Conservation (phyloP, 768 basidiomycete species). For the Serendipita vermifera region DNA sequence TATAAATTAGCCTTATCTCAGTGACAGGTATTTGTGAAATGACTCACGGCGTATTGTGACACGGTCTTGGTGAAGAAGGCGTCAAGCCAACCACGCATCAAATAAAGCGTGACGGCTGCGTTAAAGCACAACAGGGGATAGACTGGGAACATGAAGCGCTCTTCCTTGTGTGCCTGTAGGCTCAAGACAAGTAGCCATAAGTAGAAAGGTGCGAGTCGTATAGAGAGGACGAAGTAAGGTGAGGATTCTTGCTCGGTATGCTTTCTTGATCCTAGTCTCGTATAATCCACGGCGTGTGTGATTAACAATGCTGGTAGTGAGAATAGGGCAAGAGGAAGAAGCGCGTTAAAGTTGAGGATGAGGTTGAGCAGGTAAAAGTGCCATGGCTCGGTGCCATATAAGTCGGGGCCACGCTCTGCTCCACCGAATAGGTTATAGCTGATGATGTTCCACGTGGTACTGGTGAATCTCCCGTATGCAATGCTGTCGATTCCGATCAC, state of each 20-base stretch:
- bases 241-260: conserved; percentile 31
- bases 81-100: conserved; percentile 82
- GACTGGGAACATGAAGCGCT: conserved; percentile 94
- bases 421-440: conserved; percentile 85
- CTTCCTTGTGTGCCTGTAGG: conserved; percentile 87
- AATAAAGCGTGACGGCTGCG: conserved; percentile 76
- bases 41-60: conserved; percentile 64
- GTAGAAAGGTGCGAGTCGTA: conserved; percentile 81
- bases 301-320: conserved; percentile 67
- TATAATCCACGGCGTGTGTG: conserved; percentile 62
- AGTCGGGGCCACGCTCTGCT: conserved; percentile 64
- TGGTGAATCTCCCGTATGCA: conserved; percentile 64
- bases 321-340: conserved; percentile 64
- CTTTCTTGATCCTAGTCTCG: conserved; percentile 51
- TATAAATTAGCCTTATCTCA: conserved; percentile 3
- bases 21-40: conserved; percentile 3
- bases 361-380: conserved; percentile 81
- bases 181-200: conserved; percentile 78
- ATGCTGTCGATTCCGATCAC: conserved; percentile 71
- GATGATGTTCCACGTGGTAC: conserved; percentile 90
- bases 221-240: conserved; percentile 59
- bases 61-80: conserved; percentile 57
- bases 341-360: conserved; percentile 85
- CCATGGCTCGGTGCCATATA: conserved; percentile 87
- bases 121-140: conserved; percentile 91